A percentile compares a stretch with the other conserved stretches of the same genome.
These are phyloP conservation scores for Entonaema liquescens DNA, from an alignment of 495 filamentous ascomycete species.

Conservation along the genomic window DNA sequence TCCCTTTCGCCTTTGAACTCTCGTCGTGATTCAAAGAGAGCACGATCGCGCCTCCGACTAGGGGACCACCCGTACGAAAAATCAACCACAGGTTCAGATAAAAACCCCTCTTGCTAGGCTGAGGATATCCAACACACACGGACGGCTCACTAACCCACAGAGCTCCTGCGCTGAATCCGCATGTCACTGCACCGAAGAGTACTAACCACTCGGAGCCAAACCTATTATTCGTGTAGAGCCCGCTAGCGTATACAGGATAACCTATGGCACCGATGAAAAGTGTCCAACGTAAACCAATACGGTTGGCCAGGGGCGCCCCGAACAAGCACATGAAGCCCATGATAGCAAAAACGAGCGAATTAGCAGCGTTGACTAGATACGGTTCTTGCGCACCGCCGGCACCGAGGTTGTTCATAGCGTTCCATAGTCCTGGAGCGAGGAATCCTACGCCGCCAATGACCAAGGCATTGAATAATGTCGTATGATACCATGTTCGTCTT, in stretches of 20 bases:
- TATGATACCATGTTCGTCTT: conserved; percentile 56
- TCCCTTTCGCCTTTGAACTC: conserved; percentile 55
- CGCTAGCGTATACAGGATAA: conserved; percentile 65
- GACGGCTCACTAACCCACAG: too few relatives aligned
- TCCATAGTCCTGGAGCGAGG: conserved; percentile 68
- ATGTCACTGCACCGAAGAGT: conserved; percentile 63
- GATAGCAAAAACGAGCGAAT: conserved; percentile 64
- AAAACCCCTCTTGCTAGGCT: conserved; percentile 61
- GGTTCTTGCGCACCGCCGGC: conserved; percentile 66
- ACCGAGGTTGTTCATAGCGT: conserved; percentile 63
- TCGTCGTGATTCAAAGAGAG: conserved; percentile 60
- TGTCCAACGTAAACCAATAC: conserved; percentile 61
- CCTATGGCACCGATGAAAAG: conserved; percentile 65
- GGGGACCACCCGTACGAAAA: conserved; percentile 63
- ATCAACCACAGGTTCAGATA: conserved; percentile 67
- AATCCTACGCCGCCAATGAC: conserved; percentile 64
- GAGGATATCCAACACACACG: conserved; percentile 67
- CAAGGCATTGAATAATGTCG: conserved; percentile 64
- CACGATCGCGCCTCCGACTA: conserved; percentile 65
- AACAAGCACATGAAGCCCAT: conserved; percentile 66
- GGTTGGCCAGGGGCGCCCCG: conserved; percentile 62
- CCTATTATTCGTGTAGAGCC: conserved; percentile 66
- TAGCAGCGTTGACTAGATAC: conserved; percentile 66
- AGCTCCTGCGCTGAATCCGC: conserved; percentile 65
- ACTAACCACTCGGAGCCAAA: conserved; percentile 67